Conservation (phyloP, 78 protist genomes). For the Chrysochromulina tobinii region DNA sequence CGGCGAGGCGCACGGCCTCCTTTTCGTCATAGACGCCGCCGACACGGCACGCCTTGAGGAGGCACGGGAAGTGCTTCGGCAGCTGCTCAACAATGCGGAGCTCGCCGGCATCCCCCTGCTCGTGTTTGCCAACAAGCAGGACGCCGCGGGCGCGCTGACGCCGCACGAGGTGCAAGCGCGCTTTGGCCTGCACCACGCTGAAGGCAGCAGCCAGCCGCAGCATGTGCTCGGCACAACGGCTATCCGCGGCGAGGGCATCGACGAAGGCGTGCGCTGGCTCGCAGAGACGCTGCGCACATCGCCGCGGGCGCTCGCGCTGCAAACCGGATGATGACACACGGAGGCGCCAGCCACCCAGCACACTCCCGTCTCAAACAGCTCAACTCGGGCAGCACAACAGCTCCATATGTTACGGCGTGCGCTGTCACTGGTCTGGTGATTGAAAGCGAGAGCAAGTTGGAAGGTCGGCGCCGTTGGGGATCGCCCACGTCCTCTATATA, state of each 20-base stretch:
- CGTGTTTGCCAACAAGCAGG: constrained; percentile 46
- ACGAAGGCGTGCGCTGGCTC: not conserved
- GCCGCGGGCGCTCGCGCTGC: not conserved
- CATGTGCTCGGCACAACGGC: not conserved
- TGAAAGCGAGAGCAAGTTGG: no score
- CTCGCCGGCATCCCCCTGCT: constrained; percentile 26
- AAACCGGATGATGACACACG: not conserved
- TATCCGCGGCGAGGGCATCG: not conserved
- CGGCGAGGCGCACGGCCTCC: constrained; percentile 31
- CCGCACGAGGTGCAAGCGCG: not conserved
- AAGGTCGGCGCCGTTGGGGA: no score
- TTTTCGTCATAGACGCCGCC: constrained; percentile 44
- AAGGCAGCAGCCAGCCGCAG: not conserved
- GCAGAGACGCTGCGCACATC: not conserved
- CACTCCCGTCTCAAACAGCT: no score
- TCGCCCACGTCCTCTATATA: no score
- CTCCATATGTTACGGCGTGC: no score
- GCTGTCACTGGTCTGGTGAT: no score
- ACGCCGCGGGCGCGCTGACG: not conserved
- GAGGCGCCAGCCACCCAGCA: no score
- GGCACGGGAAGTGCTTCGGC: not conserved
- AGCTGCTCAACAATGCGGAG: not conserved
- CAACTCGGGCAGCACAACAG: no score
- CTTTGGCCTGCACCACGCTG: not conserved
- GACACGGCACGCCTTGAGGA: not conserved